Conservation (phyloP, 176 grass and related monocot species). For the Rhynchospora pubera region DNA sequence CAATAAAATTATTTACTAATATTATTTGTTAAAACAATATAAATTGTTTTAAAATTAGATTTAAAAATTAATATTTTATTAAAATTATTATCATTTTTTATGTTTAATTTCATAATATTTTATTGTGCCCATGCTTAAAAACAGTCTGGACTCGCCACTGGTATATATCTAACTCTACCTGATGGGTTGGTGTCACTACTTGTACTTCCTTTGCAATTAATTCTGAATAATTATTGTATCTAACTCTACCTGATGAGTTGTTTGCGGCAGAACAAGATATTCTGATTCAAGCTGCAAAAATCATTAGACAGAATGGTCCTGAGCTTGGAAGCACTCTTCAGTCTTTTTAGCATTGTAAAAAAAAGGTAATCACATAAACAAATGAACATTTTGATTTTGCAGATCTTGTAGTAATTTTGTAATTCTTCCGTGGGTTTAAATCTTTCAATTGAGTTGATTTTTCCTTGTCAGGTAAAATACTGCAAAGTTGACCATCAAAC, state of each 20-base stretch:
- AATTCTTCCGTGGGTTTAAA: neutral
- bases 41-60: no score
- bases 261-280: slow-evolving; percentile 58
- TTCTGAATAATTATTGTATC: neutral
- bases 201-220: neutral
- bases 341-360: slow-evolving; percentile 12
- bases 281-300: slow-evolving; percentile 43
- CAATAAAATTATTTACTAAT: no score
- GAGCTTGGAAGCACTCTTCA: slow-evolving; percentile 30
- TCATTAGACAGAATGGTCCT: slow-evolving; percentile 40
- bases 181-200: neutral
- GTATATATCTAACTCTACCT: neutral
- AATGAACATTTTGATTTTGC: neutral
- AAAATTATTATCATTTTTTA: no score
- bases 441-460: neutral
- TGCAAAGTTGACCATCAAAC: neutral
- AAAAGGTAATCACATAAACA: neutral
- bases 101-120: no score
- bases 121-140: no score
- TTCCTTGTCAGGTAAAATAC: neutral
- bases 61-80: no score
- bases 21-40: no score
- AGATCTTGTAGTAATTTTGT: neutral
- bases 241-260: no score
- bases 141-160: no score